Percentiles rank a stretch among this genome's conserved stretches.
Evolutionary conservation across 2,329 filamentous ascomycete species (phyloP).

Genomic region (Didymosphaeria variabile): DNA sequence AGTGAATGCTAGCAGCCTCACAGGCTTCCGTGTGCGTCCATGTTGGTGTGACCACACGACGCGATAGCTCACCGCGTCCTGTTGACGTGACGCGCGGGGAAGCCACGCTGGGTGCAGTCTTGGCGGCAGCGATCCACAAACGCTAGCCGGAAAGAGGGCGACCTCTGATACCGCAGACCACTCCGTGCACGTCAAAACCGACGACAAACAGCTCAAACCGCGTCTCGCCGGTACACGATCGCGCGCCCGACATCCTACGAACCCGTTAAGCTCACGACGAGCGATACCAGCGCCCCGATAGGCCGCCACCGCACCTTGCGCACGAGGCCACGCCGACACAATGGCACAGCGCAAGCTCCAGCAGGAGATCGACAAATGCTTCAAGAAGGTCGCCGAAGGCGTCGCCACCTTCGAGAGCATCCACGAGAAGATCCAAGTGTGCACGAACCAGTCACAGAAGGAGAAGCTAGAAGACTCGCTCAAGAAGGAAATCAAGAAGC

Average conservation of each 20-base stretch:
- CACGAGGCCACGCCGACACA: conserved; percentile 53
- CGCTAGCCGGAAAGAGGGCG: conserved; percentile 39
- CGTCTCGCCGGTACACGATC: conserved; percentile 27
- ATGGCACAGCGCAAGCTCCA: conserved; percentile 98
- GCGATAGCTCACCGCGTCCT: background rate
- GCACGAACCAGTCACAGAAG: conserved; percentile 92
- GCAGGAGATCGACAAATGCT: conserved; percentile 99
- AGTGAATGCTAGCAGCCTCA: conserved; percentile 10
- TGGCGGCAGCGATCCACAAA: conserved; percentile 10
- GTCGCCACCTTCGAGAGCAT: conserved; percentile 92
- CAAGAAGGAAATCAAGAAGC: conserved; percentile 99
- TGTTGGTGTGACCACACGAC: background rate
- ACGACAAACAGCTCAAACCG: conserved; percentile 29
- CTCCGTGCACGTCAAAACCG: conserved; percentile 33
- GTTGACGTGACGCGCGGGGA: conserved; percentile 13
- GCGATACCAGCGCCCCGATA: conserved; percentile 23
- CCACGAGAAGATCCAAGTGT: conserved; percentile 96
- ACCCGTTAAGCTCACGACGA: conserved; percentile 22
- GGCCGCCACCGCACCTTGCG: conserved; percentile 29
- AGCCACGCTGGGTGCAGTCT: conserved; percentile 17
- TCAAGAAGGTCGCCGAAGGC: conserved; percentile 97
- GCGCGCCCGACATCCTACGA: conserved; percentile 26
- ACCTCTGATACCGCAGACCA: conserved; percentile 34
- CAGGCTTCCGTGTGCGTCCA: conserved; percentile 5
- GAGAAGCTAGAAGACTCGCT: conserved; percentile 98